Conservation (phyloP, 306 rosid species). For the Pterocarpus macrocarpus region DNA sequence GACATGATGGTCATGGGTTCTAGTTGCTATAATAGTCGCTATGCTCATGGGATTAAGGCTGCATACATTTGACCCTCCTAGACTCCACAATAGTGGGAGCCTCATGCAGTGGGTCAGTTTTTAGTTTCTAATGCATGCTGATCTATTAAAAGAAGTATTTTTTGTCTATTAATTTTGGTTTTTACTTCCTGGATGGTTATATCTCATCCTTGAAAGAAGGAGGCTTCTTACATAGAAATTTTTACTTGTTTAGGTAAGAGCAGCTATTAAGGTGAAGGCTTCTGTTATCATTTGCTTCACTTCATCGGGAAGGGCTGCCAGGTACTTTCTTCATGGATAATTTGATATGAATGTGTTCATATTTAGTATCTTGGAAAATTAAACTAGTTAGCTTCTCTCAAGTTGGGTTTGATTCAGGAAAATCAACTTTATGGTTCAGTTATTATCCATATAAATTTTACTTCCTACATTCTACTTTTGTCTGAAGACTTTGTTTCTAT, state of each 20-base stretch:
- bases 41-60: background rate
- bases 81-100: constrained; percentile 9
- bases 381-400: constrained; percentile 15
- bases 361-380: constrained; percentile 24
- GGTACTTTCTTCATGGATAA: constrained; percentile 56
- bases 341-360: constrained; percentile 16
- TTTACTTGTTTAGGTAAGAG: constrained; percentile 78
- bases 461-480: constrained; percentile 18
- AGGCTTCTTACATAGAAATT: constrained; percentile 35
- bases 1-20: constrained; percentile 21
- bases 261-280: constrained; percentile 99
- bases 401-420: background rate
- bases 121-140: constrained; percentile 22
- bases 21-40: constrained; percentile 21
- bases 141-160: background rate
- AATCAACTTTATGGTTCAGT: constrained; percentile 35
- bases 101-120: background rate
- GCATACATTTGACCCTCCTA: constrained; percentile 4
- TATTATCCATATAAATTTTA: constrained; percentile 10
- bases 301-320: constrained; percentile 98
- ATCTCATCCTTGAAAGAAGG: constrained; percentile 34
- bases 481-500: constrained; percentile 27
- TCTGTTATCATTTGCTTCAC: constrained; percentile 97
- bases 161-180: constrained; percentile 35
- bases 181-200: constrained; percentile 26